A percentile compares a stretch with the other conserved stretches of the same genome.
phyloP scores from a whole-genome alignment of 2,329 filamentous ascomycete genomes.

The Hymenoscyphus scutula region DNA sequence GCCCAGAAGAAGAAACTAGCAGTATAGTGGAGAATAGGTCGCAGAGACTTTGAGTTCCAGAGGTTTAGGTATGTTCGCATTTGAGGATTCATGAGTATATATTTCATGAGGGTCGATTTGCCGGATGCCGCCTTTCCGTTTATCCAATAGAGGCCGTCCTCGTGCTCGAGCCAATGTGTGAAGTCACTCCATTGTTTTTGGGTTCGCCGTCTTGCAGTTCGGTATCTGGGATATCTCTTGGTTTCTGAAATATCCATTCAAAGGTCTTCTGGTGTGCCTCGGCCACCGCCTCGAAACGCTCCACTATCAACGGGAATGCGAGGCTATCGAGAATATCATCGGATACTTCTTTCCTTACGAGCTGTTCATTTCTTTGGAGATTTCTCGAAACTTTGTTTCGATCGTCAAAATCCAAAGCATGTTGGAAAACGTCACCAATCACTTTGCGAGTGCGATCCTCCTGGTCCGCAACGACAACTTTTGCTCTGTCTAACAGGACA shows the following conservation, averaged over 20 bases:
- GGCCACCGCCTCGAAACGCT: constrained; percentile 8
- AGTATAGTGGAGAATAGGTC: constrained; percentile 19
- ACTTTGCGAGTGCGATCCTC: not conserved
- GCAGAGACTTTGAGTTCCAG: constrained; percentile 30
- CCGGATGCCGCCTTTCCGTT: constrained; percentile 21
- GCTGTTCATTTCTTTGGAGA: not conserved
- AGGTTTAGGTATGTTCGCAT: constrained; percentile 13
- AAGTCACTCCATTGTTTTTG: constrained; percentile 9
- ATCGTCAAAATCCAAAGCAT: not conserved
- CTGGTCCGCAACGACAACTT: not conserved
- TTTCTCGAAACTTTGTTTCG: not conserved
- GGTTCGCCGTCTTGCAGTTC: not conserved
- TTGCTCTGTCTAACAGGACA: not conserved
- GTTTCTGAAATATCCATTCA: constrained; percentile 6
- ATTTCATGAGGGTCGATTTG: constrained; percentile 27
- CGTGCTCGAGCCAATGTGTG: constrained; percentile 16
- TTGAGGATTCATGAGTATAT: constrained; percentile 6
- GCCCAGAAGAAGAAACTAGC: constrained; percentile 49
- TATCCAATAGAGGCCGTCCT: constrained; percentile 22
- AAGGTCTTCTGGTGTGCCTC: constrained; percentile 14
- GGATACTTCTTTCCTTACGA: not conserved
- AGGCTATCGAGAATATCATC: constrained; percentile 3
- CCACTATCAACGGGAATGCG: constrained; percentile 1
- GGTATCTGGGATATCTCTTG: not conserved
- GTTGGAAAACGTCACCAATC: not conserved